These are phyloP conservation scores for Geotrichum ghanense DNA, from an alignment of 805 yeast species.

Conservation along the genomic window DNA sequence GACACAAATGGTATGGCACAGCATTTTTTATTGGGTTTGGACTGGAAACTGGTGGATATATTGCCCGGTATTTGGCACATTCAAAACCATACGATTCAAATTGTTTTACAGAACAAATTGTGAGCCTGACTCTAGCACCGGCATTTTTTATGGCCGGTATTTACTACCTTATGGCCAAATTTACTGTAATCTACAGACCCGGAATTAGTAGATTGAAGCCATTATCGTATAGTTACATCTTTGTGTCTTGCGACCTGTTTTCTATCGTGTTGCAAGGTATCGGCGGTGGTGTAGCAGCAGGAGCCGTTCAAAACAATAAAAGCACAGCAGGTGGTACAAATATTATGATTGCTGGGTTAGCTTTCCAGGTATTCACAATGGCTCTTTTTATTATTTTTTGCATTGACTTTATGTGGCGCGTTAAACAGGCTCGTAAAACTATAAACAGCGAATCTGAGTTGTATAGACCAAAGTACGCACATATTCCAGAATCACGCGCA, in stretches of 20 bases:
- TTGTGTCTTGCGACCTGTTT: conserved; percentile 53
- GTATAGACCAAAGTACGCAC: conserved; percentile 8
- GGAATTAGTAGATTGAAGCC: conserved; percentile 43
- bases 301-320: conserved; percentile 23
- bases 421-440: conserved; percentile 4
- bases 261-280: conserved; percentile 57
- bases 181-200: conserved; percentile 50
- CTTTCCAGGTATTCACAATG: conserved; percentile 66
- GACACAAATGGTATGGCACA: conserved; percentile 55
- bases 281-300: conserved; percentile 57
- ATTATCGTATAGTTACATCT: conserved; percentile 49
- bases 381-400: conserved; percentile 42
- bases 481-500: conserved; percentile 6
- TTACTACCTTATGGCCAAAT: conserved; percentile 58
- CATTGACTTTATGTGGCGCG: conserved; percentile 28
- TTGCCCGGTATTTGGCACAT: conserved; percentile 43
- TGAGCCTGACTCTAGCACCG: conserved; percentile 66
- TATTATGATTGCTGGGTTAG: conserved; percentile 69
- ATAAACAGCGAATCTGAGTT: neutral
- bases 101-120: conserved; percentile 50
- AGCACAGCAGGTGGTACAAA: conserved; percentile 40
- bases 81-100: conserved; percentile 25
- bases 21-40: conserved; percentile 45
- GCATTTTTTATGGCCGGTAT: conserved; percentile 79
- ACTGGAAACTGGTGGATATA: conserved; percentile 58